phyloP scores from a whole-genome alignment of 768 basidiomycete genomes.

The Lentinula guzmanii region DNA sequence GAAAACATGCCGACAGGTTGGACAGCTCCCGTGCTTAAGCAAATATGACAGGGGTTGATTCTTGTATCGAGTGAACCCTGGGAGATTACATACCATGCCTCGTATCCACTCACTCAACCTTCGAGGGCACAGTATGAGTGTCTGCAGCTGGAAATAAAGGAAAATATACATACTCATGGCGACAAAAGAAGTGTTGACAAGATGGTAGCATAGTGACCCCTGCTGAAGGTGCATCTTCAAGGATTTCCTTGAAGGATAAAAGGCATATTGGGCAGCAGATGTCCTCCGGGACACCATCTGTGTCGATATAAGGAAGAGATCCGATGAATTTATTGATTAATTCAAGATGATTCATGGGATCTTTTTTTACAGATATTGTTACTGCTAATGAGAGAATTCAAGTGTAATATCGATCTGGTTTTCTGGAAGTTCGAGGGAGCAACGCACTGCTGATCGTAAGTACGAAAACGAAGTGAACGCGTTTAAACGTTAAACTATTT shows the following conservation, averaged over 20 bases:
- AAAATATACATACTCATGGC: conserved; percentile 44
- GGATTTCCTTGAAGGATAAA: conserved; percentile 32
- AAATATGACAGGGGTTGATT: too few relatives aligned
- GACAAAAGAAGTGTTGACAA: conserved; percentile 68
- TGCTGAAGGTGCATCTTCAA: not conserved
- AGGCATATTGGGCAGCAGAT: conserved; percentile 68
- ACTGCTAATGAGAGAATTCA: too few relatives aligned
- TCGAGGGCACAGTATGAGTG: conserved; percentile 2
- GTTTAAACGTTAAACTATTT: too few relatives aligned
- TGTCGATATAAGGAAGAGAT: conserved; percentile 36
- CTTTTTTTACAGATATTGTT: not conserved
- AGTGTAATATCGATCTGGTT: too few relatives aligned
- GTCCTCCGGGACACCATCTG: conserved; percentile 34
- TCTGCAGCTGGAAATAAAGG: not conserved
- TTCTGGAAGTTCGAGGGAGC: too few relatives aligned
- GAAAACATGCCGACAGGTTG: conserved; percentile 58
- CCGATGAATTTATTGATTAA: conserved; percentile 32
- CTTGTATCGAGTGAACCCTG: not conserved
- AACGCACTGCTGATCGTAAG: too few relatives aligned
- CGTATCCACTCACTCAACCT: conserved; percentile 67
- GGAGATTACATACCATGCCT: conserved; percentile 34
- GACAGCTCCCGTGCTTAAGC: conserved; percentile 69
- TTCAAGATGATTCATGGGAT: conserved; percentile 11
- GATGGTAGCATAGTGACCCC: conserved; percentile 53
- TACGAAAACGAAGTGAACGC: too few relatives aligned